Percentiles rank a stretch among this genome's conserved stretches.
Evolutionary conservation across 495 filamentous ascomycete species (phyloP).

Genomic region (Hypoxylon crocopeplum): DNA sequence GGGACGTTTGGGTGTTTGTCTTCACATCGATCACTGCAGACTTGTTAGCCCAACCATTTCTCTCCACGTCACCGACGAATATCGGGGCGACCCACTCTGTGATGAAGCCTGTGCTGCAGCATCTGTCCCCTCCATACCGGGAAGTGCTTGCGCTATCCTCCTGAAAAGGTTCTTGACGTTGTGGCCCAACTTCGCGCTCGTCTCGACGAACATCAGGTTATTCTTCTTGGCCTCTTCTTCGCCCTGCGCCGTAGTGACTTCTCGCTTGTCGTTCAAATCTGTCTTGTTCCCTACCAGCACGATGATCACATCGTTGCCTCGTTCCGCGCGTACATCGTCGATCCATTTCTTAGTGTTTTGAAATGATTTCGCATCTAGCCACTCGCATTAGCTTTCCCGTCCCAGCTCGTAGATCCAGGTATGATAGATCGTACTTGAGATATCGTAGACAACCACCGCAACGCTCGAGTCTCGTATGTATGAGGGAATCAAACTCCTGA

Average conservation of each 20-base stretch:
- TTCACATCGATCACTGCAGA: constrained; percentile 92
- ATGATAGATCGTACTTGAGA: constrained; percentile 67
- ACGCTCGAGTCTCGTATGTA: constrained; percentile 98
- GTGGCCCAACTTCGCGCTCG: constrained; percentile 95
- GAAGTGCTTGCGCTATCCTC: constrained; percentile 95
- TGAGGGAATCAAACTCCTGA: constrained; percentile 93
- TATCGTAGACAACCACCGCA: constrained; percentile 98
- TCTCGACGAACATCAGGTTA: constrained; percentile 97
- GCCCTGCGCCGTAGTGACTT: constrained; percentile 91
- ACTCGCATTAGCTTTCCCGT: constrained; percentile 19
- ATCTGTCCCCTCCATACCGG: constrained; percentile 93
- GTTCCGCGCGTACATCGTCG: constrained; percentile 94
- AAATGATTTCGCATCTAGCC: constrained; percentile 83
- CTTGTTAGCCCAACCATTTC: constrained; percentile 32
- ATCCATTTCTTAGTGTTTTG: constrained; percentile 99
- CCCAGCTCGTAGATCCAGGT: not conserved
- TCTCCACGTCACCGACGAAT: constrained; percentile 18
- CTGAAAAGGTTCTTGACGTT: constrained; percentile 97
- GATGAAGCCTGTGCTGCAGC: constrained; percentile 66
- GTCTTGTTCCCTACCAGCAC: constrained; percentile 99
- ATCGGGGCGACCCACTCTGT: constrained; percentile 62
- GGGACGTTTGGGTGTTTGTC: constrained; percentile 73
- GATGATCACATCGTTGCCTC: constrained; percentile 98
- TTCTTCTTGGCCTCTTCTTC: constrained; percentile 99
- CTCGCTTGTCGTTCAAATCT: constrained; percentile 94